Evolutionary conservation across 345 rosid genomes (phyloP).

Genomic region (Citrus cavaleriei): DNA sequence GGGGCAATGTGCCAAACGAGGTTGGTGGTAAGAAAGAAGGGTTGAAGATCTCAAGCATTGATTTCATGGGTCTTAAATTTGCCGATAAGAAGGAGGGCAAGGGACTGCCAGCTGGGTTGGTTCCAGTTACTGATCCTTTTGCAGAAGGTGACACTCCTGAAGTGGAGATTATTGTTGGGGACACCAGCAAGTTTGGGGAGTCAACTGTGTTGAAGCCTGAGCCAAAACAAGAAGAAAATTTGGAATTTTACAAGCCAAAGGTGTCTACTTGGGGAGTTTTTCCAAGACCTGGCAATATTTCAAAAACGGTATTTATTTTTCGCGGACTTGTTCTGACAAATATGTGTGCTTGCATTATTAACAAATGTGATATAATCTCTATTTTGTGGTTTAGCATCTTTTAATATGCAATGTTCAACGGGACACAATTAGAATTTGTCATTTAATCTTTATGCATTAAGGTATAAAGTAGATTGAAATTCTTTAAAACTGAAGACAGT

Average conservation of each 20-base stretch:
- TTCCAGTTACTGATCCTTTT: constrained; percentile 54
- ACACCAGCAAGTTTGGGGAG: constrained; percentile 49
- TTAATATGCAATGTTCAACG: neutral
- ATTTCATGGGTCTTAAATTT: constrained; percentile 77
- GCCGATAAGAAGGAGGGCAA: constrained; percentile 70
- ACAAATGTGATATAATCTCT: too few relatives aligned
- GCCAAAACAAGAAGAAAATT: constrained; percentile 34
- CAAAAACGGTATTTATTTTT: constrained; percentile 46
- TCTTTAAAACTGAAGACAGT: neutral
- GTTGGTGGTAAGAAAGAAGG: constrained; percentile 30
- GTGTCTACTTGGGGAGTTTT: constrained; percentile 95
- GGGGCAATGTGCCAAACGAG: constrained; percentile 18
- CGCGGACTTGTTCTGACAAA: neutral
- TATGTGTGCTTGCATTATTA: neutral
- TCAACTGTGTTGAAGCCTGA: constrained; percentile 18
- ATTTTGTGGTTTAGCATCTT: neutral
- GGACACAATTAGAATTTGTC: neutral
- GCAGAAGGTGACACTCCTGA: constrained; percentile 60
- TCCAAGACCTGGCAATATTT: constrained; percentile 85
- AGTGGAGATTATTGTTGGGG: constrained; percentile 90
- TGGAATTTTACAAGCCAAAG: constrained; percentile 71
- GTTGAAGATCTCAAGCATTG: constrained; percentile 58
- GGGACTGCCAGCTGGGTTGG: constrained; percentile 75
- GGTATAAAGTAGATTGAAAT: neutral
- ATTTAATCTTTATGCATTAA: neutral